Conservation (phyloP, 805 yeast genomes). For the Kodamaea kaohsiungensis region DNA sequence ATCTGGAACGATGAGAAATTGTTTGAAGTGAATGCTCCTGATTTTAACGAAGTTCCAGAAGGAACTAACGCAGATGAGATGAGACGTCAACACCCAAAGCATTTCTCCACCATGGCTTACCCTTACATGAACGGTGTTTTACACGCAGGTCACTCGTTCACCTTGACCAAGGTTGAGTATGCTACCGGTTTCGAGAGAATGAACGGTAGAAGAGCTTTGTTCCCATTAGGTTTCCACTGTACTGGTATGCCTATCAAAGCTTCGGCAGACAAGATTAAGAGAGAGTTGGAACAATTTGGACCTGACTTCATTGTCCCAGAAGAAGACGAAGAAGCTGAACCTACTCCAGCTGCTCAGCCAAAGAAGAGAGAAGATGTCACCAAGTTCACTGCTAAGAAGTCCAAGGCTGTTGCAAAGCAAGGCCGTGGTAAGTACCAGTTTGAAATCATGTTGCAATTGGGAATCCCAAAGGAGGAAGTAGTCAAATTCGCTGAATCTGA, state of each 20-base stretch:
- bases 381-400: constrained; percentile 88
- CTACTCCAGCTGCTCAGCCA: constrained; percentile 11
- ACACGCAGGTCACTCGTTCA: constrained; percentile 97
- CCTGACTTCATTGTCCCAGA: constrained; percentile 71
- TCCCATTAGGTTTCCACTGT: constrained; percentile 98
- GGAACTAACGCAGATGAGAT: constrained; percentile 60
- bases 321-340: constrained; percentile 50
- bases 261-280: constrained; percentile 89
- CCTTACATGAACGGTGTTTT: constrained; percentile 99
- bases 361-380: constrained; percentile 70
- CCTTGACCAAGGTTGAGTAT: constrained; percentile 90
- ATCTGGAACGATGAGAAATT: constrained; percentile 84
- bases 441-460: constrained; percentile 94
- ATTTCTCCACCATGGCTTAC: constrained; percentile 92
- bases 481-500: constrained; percentile 87
- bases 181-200: constrained; percentile 92
- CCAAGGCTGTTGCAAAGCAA: constrained; percentile 90
- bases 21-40: constrained; percentile 88
- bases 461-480: constrained; percentile 81
- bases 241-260: constrained; percentile 99
- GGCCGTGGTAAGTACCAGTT: constrained; percentile 94
- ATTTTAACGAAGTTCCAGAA: constrained; percentile 54
- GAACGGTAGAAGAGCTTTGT: constrained; percentile 88
- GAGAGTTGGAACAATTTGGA: constrained; percentile 93
- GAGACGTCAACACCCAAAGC: constrained; percentile 79